These are phyloP conservation scores for Barnettozyma salicaria DNA, from an alignment of 805 yeast species.

Conservation along the genomic window DNA sequence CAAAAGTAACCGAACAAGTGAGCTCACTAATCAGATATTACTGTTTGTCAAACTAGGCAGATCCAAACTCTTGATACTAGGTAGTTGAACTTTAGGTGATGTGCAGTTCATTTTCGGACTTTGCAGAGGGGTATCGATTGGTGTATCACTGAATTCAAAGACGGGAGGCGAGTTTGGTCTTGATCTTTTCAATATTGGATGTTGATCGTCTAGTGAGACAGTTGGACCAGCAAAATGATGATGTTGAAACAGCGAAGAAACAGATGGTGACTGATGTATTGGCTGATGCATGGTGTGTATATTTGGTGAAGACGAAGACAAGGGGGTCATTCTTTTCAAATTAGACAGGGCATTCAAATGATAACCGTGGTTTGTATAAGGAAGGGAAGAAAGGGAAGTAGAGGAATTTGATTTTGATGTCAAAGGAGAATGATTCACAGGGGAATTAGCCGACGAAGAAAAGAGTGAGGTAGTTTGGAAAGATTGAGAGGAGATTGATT, in stretches of 20 bases:
- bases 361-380: constrained; percentile 5
- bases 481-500: constrained; percentile 21
- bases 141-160: constrained; percentile 38
- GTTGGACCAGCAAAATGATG: constrained; percentile 25
- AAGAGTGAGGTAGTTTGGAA: constrained; percentile 24
- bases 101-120: constrained; percentile 35
- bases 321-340: constrained; percentile 37
- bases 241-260: constrained; percentile 15
- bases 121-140: constrained; percentile 43
- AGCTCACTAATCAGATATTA: no score
- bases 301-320: constrained; percentile 15
- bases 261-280: constrained; percentile 23
- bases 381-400: constrained; percentile 23
- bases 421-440: constrained; percentile 22
- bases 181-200: constrained; percentile 35
- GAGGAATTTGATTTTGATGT: constrained; percentile 26
- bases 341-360: constrained; percentile 23
- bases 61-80: constrained; percentile 25
- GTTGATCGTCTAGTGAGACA: constrained; percentile 7
- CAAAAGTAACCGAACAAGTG: no score
- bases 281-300: constrained; percentile 14
- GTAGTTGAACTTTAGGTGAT: constrained; percentile 16
- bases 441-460: constrained; percentile 22
- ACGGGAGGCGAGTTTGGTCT: constrained; percentile 43
- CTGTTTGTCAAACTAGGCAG: constrained; percentile 18